Conservation (phyloP, 306 rosid species). For the Medicago lupulina region DNA sequence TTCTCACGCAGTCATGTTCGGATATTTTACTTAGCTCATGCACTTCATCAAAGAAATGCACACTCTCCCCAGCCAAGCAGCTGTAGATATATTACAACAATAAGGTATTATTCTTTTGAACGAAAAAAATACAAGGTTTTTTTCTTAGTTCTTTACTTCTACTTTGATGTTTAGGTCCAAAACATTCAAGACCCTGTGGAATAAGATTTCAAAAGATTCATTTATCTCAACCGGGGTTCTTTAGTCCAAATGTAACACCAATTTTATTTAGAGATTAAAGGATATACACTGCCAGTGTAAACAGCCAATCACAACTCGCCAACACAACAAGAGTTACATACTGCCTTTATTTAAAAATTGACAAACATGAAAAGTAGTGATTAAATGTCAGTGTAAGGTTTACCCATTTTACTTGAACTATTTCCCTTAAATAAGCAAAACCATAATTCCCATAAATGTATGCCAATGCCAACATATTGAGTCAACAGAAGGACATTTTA, state of each 20-base stretch:
- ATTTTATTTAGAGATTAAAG: conserved; percentile 2
- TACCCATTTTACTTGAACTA: conserved; percentile 28
- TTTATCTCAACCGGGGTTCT: conserved; percentile 22
- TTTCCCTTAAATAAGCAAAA: conserved; percentile 30
- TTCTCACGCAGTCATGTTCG: conserved; percentile 74
- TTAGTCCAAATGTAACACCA: conserved; percentile 33
- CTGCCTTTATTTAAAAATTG: too few relatives aligned
- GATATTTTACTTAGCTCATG: conserved; percentile 86
- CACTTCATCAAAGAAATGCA: conserved; percentile 88
- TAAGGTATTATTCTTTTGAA: conserved; percentile 8
- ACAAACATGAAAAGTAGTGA: too few relatives aligned
- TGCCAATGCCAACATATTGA: conserved; percentile 4
- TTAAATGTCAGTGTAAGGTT: neutral
- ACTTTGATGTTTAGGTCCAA: conserved; percentile 23
- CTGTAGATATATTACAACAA: conserved; percentile 59
- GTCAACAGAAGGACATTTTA: conserved; percentile 39
- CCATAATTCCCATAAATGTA: conserved; percentile 17
- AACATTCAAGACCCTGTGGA: conserved; percentile 10
- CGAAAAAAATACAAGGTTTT: neutral
- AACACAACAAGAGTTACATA: too few relatives aligned
- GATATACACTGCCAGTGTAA: too few relatives aligned
- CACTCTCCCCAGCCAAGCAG: conserved; percentile 99
- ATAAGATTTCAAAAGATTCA: conserved; percentile 21
- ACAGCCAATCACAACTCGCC: too few relatives aligned
- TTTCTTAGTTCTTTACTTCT: neutral